Evolutionary conservation across 495 filamentous ascomycete species (phyloP).

Genomic region (Sordaria brevicollis): DNA sequence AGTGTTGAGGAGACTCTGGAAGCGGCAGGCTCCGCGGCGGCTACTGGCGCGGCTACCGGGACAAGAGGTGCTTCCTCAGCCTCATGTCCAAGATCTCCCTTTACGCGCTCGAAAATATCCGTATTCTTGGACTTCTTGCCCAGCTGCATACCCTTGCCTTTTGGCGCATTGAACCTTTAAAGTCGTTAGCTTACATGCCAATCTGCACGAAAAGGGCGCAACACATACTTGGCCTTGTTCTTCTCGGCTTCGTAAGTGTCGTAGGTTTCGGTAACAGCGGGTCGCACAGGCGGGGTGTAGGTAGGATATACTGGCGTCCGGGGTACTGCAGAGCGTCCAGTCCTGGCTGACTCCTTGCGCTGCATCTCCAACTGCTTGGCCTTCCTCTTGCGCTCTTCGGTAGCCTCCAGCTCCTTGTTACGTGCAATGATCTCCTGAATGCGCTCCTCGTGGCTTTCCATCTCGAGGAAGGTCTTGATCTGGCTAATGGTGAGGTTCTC

Average conservation of each 20-base stretch:
- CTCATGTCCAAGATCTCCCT: slow-evolving; percentile 74
- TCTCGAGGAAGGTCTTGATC: slow-evolving; percentile 97
- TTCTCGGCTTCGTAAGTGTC: slow-evolving; percentile 94
- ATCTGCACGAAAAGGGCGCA: not conserved
- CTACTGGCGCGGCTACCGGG: slow-evolving; percentile 47
- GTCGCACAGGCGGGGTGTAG: slow-evolving; percentile 71
- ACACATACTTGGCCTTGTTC: slow-evolving; percentile 72
- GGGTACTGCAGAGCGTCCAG: slow-evolving; percentile 43
- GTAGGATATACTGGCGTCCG: slow-evolving; percentile 76
- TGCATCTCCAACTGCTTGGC: slow-evolving; percentile 98
- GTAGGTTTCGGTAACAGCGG: slow-evolving; percentile 68
- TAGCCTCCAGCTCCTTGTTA: slow-evolving; percentile 98
- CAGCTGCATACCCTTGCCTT: slow-evolving; percentile 96
- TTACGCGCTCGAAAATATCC: slow-evolving; percentile 93
- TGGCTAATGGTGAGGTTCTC: slow-evolving; percentile 91
- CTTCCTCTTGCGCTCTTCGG: slow-evolving; percentile 93
- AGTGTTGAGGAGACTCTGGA: slow-evolving; percentile 52
- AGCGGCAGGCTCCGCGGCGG: slow-evolving; percentile 42
- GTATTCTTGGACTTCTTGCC: slow-evolving; percentile 96
- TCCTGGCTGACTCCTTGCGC: slow-evolving; percentile 73
- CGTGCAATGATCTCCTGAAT: slow-evolving; percentile 96
- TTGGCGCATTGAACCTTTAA: slow-evolving; percentile 47
- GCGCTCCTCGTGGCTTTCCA: slow-evolving; percentile 97
- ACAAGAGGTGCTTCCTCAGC: slow-evolving; percentile 68
- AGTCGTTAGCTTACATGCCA: slow-evolving; percentile 9